phyloP scores from a whole-genome alignment of 78 protist genomes.

The Tieghemostelium lacteum region DNA sequence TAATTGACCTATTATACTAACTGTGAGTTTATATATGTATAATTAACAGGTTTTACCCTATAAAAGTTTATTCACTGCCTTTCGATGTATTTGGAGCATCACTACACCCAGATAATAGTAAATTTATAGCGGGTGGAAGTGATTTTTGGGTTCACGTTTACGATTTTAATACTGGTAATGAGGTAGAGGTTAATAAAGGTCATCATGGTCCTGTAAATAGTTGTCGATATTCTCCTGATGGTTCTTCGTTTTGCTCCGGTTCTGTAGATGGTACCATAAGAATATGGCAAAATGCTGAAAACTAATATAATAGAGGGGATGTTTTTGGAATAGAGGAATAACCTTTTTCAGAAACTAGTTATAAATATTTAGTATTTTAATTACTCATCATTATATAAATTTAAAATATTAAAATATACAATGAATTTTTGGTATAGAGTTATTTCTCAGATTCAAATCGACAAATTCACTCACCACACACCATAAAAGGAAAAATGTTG shows the following conservation, averaged over 20 bases:
- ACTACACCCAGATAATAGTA: conserved; percentile 73
- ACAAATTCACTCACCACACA: too few relatives aligned
- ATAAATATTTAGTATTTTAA: too few relatives aligned
- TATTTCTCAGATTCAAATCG: too few relatives aligned
- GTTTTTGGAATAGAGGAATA: too few relatives aligned
- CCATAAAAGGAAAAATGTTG: too few relatives aligned
- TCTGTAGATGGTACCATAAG: conserved; percentile 49
- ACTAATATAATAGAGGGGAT: background rate
- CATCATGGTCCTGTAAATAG: conserved; percentile 93
- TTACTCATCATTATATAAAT: too few relatives aligned
- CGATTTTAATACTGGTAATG: conserved; percentile 83
- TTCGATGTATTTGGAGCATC: conserved; percentile 81
- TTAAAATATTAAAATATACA: too few relatives aligned
- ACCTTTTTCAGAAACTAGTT: too few relatives aligned
- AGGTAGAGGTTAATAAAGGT: conserved; percentile 83
- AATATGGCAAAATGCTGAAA: conserved; percentile 5
- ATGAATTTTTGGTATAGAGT: too few relatives aligned
- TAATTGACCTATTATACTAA: too few relatives aligned
- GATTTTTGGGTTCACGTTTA: conserved; percentile 87
- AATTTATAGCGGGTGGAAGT: conserved; percentile 88
- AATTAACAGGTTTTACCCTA: conserved; percentile 45
- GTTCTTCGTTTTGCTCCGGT: conserved; percentile 79
- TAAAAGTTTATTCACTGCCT: conserved; percentile 49
- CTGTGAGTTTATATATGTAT: too few relatives aligned
- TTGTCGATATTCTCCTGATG: conserved; percentile 84